These are phyloP conservation scores for Lodderomyces beijingensis DNA, from an alignment of 1,139 yeast genomes.

Conservation along the genomic window DNA sequence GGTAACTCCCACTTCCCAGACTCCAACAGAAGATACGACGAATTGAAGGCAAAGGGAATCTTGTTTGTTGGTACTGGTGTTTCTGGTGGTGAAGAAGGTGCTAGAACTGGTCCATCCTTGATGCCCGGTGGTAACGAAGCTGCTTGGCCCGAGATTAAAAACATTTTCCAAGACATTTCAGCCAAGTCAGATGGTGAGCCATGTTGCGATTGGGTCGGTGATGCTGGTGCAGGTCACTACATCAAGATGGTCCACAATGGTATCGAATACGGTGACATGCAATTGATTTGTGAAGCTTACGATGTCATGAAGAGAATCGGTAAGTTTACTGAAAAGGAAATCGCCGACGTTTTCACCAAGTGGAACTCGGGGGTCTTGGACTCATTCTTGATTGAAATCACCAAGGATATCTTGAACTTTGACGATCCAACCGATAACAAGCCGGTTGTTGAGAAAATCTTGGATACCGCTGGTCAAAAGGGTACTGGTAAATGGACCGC, in stretches of 20 bases:
- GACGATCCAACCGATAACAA: conserved; percentile 83
- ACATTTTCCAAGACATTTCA: conserved; percentile 91
- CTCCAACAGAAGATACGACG: conserved; percentile 92
- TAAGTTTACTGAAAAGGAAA: conserved; percentile 85
- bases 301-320: conserved; percentile 94
- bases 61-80: conserved; percentile 98
- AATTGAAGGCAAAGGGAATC: conserved; percentile 82
- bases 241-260: conserved; percentile 99
- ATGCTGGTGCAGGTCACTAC: conserved; percentile 98
- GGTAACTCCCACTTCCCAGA: conserved; percentile 99
- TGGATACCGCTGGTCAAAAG: conserved; percentile 98
- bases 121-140: conserved; percentile 99
- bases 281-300: conserved; percentile 96
- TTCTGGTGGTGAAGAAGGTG: conserved; percentile 99
- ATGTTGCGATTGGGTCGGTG: conserved; percentile 99
- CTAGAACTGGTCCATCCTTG: conserved; percentile 97
- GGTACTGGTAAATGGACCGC: conserved; percentile 99
- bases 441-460: conserved; percentile 92
- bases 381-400: conserved; percentile 94
- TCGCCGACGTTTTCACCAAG: conserved; percentile 83
- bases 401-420: conserved; percentile 88
- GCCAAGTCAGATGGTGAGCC: conserved; percentile 99
- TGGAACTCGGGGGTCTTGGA: conserved; percentile 99
- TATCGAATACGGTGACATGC: conserved; percentile 99
- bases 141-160: conserved; percentile 98